Percentiles rank a stretch among this genome's conserved stretches.
Evolutionary conservation across 805 yeast genomes (phyloP).

Genomic region (Priceomyces carsonii): DNA sequence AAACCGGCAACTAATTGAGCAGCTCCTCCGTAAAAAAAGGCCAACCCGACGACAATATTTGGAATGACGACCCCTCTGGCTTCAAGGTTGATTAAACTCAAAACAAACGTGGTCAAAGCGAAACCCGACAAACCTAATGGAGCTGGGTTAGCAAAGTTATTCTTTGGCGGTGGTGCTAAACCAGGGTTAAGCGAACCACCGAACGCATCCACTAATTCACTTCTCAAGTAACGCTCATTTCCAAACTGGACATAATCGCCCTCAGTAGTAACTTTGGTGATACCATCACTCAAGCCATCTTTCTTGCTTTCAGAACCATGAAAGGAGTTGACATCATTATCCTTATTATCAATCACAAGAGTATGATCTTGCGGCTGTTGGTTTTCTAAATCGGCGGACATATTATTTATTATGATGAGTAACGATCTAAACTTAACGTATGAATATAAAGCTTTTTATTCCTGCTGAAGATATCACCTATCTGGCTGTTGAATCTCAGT

Average conservation of each 20-base stretch:
- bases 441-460: too few relatives aligned
- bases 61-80: slow-evolving; percentile 68
- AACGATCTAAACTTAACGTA: too few relatives aligned
- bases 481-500: too few relatives aligned
- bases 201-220: slow-evolving; percentile 64
- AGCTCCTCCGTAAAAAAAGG: slow-evolving; percentile 72
- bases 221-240: slow-evolving; percentile 61
- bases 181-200: slow-evolving; percentile 85
- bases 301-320: slow-evolving; percentile 2
- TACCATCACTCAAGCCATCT: slow-evolving; percentile 10
- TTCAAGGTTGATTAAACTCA: slow-evolving; percentile 60
- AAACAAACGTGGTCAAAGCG: slow-evolving; percentile 66
- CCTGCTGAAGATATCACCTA: too few relatives aligned
- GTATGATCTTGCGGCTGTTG: slow-evolving; percentile 33
- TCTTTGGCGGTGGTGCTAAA: slow-evolving; percentile 43
- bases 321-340: slow-evolving; percentile 5
- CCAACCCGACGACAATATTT: slow-evolving; percentile 63
- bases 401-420: too few relatives aligned
- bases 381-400: slow-evolving; percentile 38
- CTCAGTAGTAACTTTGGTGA: slow-evolving; percentile 42
- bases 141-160: slow-evolving; percentile 65
- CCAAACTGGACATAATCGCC: slow-evolving; percentile 73
- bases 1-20: slow-evolving; percentile 73
- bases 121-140: slow-evolving; percentile 75
- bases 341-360: slow-evolving; percentile 17